Conservation (phyloP, 148 eudicot genomes). For the Vaccinium darrowii region DNA sequence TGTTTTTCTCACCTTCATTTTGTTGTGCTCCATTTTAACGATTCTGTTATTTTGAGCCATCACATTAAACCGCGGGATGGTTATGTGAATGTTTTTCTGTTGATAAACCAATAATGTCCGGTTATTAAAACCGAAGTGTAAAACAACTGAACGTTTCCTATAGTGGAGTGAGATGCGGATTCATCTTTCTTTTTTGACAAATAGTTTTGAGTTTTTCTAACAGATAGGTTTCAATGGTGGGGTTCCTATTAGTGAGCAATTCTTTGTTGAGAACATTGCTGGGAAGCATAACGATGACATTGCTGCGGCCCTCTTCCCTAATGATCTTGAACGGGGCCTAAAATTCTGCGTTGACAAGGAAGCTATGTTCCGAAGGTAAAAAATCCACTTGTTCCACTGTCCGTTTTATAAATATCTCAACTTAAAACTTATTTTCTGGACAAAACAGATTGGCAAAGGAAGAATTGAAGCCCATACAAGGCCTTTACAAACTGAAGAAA, state of each 20-base stretch:
- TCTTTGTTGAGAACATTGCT: conserved; percentile 65
- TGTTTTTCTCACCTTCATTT: neutral
- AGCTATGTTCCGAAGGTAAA: conserved; percentile 72
- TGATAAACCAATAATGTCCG: neutral
- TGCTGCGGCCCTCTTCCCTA: conserved; percentile 70
- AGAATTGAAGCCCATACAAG: conserved; percentile 61
- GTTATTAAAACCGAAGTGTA: neutral
- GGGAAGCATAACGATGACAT: conserved; percentile 89
- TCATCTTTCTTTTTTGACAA: neutral
- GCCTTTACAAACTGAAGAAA: conserved; percentile 63
- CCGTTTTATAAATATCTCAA: neutral
- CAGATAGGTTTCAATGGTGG: conserved; percentile 91
- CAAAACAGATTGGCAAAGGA: conserved; percentile 61
- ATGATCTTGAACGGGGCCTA: conserved; percentile 64
- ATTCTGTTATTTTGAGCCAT: neutral
- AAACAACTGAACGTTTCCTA: neutral
- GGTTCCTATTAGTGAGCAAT: conserved; percentile 73
- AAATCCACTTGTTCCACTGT: neutral
- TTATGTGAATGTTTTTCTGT: neutral
- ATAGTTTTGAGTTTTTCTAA: conserved; percentile 8
- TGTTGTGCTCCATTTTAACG: neutral
- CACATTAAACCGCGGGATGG: neutral
- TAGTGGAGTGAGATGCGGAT: neutral
- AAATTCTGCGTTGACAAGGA: conserved; percentile 78
- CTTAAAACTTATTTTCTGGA: neutral